Conservation (phyloP, 192 early-diverging fungal genomes). For the Podila epigama region DNA sequence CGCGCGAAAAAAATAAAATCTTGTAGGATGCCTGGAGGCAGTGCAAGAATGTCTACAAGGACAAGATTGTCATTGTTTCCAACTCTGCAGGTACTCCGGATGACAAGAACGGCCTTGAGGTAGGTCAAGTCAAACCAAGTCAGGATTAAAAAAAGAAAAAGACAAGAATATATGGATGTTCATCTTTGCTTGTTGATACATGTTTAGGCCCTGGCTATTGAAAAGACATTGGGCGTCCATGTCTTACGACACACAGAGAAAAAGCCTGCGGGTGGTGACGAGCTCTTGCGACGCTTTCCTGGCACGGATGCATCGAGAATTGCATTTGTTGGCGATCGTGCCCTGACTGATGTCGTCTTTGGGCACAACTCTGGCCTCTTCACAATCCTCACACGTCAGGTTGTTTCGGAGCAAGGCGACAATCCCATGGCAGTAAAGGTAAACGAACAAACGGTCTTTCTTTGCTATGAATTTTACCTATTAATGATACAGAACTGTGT, state of each 20-base stretch:
- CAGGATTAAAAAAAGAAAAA: not conserved
- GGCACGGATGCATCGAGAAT: constrained; percentile 53
- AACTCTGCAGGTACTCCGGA: constrained; percentile 91
- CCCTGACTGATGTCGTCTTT: constrained; percentile 87
- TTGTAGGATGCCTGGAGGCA: constrained; percentile 68
- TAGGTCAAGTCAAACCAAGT: constrained; percentile 2
- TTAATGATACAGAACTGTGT: too few species aligned
- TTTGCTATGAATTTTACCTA: too few species aligned
- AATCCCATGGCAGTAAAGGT: constrained; percentile 72
- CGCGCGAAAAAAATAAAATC: not conserved
- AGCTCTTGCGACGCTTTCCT: constrained; percentile 61
- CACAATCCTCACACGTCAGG: constrained; percentile 72
- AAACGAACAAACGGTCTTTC: too few species aligned
- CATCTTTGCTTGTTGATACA: not conserved
- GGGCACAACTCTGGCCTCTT: constrained; percentile 79
- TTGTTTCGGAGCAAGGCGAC: constrained; percentile 79
- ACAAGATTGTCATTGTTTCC: constrained; percentile 82
- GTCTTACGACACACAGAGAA: constrained; percentile 51
- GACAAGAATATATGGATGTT: not conserved
- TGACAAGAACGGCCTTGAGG: constrained; percentile 62
- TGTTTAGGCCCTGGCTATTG: constrained; percentile 27
- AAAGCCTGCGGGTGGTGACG: constrained; percentile 81
- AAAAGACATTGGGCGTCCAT: constrained; percentile 5
- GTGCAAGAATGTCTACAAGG: constrained; percentile 67
- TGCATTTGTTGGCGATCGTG: constrained; percentile 87